phyloP scores from a whole-genome alignment of 73 alveolate genomes.

The Paramecium primaurelia region DNA sequence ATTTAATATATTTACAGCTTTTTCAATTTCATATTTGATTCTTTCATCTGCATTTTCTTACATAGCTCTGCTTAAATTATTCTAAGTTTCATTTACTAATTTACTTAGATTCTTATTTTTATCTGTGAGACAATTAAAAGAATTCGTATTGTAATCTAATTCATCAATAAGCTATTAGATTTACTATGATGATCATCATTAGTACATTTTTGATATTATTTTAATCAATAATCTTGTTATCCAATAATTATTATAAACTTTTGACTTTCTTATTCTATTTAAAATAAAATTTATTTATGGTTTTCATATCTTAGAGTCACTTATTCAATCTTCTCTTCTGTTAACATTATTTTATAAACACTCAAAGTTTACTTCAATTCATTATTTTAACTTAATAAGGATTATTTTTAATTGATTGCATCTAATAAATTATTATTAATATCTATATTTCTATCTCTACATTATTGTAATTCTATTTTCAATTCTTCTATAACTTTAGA shows the following conservation, averaged over 20 bases:
- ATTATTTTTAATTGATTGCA: not conserved
- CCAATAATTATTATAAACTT: not conserved
- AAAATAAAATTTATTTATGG: conserved; percentile 1
- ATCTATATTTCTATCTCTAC: not conserved
- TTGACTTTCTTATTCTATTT: conserved; percentile 21
- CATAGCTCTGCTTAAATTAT: conserved; percentile 26
- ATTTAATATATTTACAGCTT: not conserved
- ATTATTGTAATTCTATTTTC: not conserved
- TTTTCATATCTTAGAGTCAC: not conserved
- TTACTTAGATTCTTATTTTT: not conserved
- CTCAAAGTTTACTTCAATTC: not conserved
- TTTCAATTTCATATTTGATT: not conserved
- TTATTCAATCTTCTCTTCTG: not conserved
- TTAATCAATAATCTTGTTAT: not conserved
- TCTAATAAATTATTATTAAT: not conserved
- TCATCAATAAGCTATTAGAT: conserved; percentile 22
- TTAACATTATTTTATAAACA: not conserved
- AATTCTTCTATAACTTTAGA: not conserved
- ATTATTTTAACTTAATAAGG: not conserved
- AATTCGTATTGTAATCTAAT: not conserved
- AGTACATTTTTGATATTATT: not conserved
- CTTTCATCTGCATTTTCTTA: not conserved
- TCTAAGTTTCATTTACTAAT: not conserved
- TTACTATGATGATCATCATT: not conserved
- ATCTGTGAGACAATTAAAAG: not conserved